Evolutionary conservation across 2,329 filamentous ascomycete genomes (phyloP).

Genomic region (Sarocladiaceae sp.): DNA sequence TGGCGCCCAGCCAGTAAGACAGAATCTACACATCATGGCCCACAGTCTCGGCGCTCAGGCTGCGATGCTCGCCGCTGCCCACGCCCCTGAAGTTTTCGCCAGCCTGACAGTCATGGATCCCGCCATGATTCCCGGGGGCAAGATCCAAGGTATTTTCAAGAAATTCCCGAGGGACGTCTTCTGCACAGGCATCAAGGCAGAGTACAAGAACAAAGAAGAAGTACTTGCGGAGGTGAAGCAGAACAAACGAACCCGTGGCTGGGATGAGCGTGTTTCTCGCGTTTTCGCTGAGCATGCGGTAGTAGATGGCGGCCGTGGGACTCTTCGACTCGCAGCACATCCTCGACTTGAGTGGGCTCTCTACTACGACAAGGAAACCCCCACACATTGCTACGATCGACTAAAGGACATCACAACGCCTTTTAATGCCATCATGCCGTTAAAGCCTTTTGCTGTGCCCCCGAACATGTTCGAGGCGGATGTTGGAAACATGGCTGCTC

Average conservation of each 20-base stretch:
- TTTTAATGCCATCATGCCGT: slow-evolving; percentile 3
- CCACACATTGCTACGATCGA: slow-evolving; percentile 5
- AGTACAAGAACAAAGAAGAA: not conserved
- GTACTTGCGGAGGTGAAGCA: not conserved
- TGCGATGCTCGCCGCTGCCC: not conserved
- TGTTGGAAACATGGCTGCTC: not conserved
- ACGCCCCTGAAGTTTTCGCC: not conserved
- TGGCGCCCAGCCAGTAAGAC: not conserved
- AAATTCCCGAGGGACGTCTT: slow-evolving; percentile 1
- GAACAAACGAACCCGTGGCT: not conserved
- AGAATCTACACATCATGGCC: not conserved
- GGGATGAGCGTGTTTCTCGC: not conserved
- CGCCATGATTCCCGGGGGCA: slow-evolving; percentile 5
- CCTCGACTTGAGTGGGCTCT: slow-evolving; percentile 4
- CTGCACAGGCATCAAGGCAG: not conserved
- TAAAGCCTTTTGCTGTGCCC: slow-evolving; percentile 2
- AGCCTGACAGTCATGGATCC: slow-evolving; percentile 4
- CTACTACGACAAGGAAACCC: slow-evolving; percentile 2
- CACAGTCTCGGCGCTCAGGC: slow-evolving; percentile 3
- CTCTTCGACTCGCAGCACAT: slow-evolving; percentile 1
- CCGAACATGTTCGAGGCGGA: slow-evolving; percentile 6
- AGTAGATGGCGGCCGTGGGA: not conserved
- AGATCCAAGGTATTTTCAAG: not conserved
- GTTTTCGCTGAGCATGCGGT: not conserved
- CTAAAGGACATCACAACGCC: not conserved